Base-by-base conservation (phyloP, 495 filamentous ascomycete genomes). In the Choiromyces venosus region DNA sequence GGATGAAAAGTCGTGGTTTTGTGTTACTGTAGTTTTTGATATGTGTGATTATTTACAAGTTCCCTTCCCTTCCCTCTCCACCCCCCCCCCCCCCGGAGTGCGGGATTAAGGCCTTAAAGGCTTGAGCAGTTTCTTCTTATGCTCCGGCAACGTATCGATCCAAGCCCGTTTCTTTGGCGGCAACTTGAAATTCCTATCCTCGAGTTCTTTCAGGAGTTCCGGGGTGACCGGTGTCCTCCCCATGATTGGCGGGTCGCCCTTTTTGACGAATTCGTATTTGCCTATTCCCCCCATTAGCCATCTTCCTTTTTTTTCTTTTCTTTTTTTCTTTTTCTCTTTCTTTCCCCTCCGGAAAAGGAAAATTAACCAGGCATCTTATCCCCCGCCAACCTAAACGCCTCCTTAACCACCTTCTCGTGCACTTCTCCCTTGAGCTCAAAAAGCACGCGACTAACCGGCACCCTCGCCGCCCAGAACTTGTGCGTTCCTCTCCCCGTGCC, bases 401-500 rank as follows among this genome's bases (percentile, higher is more conserved):
- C 96, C 75, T 91, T 87, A 12, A 91, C 92, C 79, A 99, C 87
- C 85, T 97, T 91, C 85, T 99, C 95, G 86, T 99, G 95, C 71
- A 97, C 73, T 75, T 93, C 87, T 38, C 94, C 96, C 82, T 91
- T 93, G 73, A 99, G 84, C 84, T 99, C 95, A 75, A 99, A 93
- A 21, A 98, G 85, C 52, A 99, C 86, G 82, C 92, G 90, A 83
- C 90, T 94, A 71, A 97, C 91, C 18, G 92, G 89, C 73, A 97
- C 88, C 79, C 94, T 89, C 21, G 90, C 86, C 37, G 94, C 92
- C 95, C 95, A 99, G 84, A 95, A 92, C 83, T 98, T 95, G 83
- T 98, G 97, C 75, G 89, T 90, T 76, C 95, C 95, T 84, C 98
- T 99, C 82, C 95, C 95, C 85, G 97, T 98, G 83, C 95, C 96